phyloP scores from a whole-genome alignment of 768 basidiomycete species.

The Pisolithus orientalis region DNA sequence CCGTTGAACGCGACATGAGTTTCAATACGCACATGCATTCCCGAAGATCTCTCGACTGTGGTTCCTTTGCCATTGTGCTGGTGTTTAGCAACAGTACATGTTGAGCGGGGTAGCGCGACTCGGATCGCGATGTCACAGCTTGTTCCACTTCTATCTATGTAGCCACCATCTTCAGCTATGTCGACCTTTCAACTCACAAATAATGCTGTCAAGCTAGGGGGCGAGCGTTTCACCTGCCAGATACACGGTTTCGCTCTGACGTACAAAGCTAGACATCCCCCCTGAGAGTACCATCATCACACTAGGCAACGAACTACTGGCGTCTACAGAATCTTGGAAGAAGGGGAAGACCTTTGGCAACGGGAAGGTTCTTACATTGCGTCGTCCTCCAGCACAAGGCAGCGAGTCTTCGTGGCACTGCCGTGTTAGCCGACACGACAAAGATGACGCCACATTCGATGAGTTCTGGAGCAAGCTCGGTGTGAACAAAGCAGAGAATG shows the following conservation, averaged over 20 bases:
- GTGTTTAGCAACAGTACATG: no score
- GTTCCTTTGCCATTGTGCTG: constrained; percentile 20
- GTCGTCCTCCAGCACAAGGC: constrained; percentile 42
- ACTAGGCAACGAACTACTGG: constrained; percentile 49
- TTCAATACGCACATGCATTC: constrained; percentile 26
- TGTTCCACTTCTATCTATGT: no score
- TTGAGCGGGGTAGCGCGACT: no score
- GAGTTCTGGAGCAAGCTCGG: constrained; percentile 67
- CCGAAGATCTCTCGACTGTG: constrained; percentile 28
- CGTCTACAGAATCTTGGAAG: constrained; percentile 56
- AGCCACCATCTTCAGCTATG: no score
- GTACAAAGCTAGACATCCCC: constrained; percentile 45
- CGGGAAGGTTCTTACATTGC: constrained; percentile 49
- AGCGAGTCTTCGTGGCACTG: constrained; percentile 65
- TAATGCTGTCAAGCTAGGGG: constrained; percentile 32
- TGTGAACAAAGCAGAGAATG: constrained; percentile 58
- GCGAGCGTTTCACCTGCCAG: constrained; percentile 18
- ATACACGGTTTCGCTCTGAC: background rate
- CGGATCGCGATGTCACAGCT: no score
- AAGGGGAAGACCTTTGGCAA: constrained; percentile 56
- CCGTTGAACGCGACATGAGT: no score
- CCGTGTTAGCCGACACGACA: constrained; percentile 58
- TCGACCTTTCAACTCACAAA: constrained; percentile 33
- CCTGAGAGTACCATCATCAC: constrained; percentile 50
- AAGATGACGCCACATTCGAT: constrained; percentile 66